Conservation (phyloP, 2,329 filamentous ascomycete genomes). For the Fusarium sp. region DNA sequence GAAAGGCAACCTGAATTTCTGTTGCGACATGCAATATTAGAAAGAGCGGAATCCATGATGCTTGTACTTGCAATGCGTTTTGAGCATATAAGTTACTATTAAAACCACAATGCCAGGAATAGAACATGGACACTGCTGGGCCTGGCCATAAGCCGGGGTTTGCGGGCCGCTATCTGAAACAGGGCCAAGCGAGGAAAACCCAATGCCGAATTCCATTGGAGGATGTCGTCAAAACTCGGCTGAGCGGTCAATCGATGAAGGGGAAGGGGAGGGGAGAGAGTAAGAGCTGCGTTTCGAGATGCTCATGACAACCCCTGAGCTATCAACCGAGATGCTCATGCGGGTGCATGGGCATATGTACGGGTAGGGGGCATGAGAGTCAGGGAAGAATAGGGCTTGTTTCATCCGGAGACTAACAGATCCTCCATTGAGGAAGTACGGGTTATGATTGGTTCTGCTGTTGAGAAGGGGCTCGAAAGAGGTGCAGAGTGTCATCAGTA, state of each 20-base stretch:
- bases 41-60: background rate
- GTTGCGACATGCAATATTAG: background rate
- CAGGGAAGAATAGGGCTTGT: constrained; percentile 42
- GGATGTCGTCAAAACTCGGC: constrained; percentile 5
- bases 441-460: constrained; percentile 34
- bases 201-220: background rate
- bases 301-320: constrained; percentile 23
- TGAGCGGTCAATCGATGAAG: constrained; percentile 4
- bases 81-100: background rate
- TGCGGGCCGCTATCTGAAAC: constrained; percentile 20
- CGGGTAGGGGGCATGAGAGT: constrained; percentile 33
- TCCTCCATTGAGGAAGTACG: constrained; percentile 33
- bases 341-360: constrained; percentile 33
- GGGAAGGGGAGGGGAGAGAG: background rate
- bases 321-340: constrained; percentile 29
- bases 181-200: constrained; percentile 9
- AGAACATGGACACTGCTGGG: background rate
- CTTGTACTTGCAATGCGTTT: background rate
- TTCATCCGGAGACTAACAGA: constrained; percentile 43
- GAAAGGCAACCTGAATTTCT: background rate
- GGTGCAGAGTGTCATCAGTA: constrained; percentile 26
- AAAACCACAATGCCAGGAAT: background rate
- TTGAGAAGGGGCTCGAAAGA: constrained; percentile 13
- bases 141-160: background rate
- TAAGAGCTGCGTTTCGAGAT: constrained; percentile 29